phyloP scores from a whole-genome alignment of 345 rosid genomes.

The Xanthoceras sorbifolium region DNA sequence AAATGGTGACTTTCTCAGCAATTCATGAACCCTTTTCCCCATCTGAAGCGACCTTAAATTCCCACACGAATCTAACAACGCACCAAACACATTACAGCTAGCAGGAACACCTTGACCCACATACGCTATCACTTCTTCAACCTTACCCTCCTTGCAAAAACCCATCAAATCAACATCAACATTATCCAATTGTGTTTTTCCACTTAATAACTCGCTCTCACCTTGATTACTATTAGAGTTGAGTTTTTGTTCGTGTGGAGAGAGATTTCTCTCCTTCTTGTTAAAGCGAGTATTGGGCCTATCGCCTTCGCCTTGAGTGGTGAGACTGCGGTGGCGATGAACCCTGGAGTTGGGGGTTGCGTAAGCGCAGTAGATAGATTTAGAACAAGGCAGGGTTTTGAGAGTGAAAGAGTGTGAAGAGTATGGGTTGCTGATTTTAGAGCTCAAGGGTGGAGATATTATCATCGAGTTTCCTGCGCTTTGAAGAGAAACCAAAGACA shows the following conservation, averaged over 20 bases:
- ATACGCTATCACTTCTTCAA: conserved; percentile 40
- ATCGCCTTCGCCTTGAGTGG: not conserved
- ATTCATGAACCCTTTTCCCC: conserved; percentile 40
- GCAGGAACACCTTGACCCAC: conserved; percentile 36
- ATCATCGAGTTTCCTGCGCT: conserved; percentile 20
- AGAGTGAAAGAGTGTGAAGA: conserved; percentile 5
- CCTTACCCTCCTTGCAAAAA: conserved; percentile 49
- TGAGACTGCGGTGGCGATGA: conserved; percentile 33
- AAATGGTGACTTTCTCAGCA: conserved; percentile 38
- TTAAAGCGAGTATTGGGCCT: conserved; percentile 12
- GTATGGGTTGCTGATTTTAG: conserved; percentile 2
- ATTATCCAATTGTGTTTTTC: conserved; percentile 9
- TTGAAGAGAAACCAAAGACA: conserved; percentile 27
- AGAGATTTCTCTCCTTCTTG: not conserved
- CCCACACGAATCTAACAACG: conserved; percentile 39
- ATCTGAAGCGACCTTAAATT: conserved; percentile 37
- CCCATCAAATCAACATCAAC: conserved; percentile 36
- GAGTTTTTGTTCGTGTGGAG: conserved; percentile 10
- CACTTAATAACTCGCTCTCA: conserved; percentile 22
- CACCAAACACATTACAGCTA: conserved; percentile 36
- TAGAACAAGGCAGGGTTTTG: not conserved
- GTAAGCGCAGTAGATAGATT: conserved; percentile 33
- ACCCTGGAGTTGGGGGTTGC: conserved; percentile 29
- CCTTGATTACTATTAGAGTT: conserved; percentile 5
- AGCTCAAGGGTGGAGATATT: conserved; percentile 2